Evolutionary conservation across 768 basidiomycete species (phyloP).

Genomic region (Tricholoma matsutake): DNA sequence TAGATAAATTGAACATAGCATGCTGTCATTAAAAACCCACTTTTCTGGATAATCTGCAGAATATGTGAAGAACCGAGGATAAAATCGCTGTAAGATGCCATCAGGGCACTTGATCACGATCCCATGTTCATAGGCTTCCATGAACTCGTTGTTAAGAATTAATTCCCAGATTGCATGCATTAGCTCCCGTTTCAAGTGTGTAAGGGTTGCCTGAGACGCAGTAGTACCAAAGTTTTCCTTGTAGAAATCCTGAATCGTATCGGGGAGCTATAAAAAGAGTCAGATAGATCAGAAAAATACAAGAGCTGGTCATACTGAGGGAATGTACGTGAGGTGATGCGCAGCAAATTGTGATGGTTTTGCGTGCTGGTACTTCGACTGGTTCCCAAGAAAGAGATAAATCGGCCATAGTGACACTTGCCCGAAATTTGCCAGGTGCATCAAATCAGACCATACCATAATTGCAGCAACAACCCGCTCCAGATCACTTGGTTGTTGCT

Average conservation of each 20-base stretch:
- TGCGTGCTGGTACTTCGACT: constrained; percentile 30
- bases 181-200: constrained; percentile 26
- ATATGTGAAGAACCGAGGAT: constrained; percentile 25
- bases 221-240: background rate
- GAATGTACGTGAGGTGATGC: constrained; percentile 26
- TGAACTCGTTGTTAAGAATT: constrained; percentile 22
- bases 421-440: constrained; percentile 27
- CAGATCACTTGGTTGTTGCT: background rate
- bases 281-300: background rate
- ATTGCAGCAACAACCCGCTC: background rate
- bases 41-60: constrained; percentile 32
- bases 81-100: constrained; percentile 23
- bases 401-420: constrained; percentile 5
- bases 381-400: constrained; percentile 31
- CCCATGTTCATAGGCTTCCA: constrained; percentile 24
- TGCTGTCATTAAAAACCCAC: constrained; percentile 16
- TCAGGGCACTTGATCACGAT: constrained; percentile 20
- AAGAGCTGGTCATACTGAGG: constrained; percentile 20
- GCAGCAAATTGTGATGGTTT: constrained; percentile 19
- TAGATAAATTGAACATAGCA: background rate
- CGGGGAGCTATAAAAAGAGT: constrained; percentile 8
- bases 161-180: constrained; percentile 26
- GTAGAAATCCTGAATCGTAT: constrained; percentile 9
- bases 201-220: too few species aligned
- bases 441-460: constrained; percentile 20